Base-by-base conservation (phyloP, 129 eudicot species). In the Pseudognaphalium luteoalbum region DNA sequence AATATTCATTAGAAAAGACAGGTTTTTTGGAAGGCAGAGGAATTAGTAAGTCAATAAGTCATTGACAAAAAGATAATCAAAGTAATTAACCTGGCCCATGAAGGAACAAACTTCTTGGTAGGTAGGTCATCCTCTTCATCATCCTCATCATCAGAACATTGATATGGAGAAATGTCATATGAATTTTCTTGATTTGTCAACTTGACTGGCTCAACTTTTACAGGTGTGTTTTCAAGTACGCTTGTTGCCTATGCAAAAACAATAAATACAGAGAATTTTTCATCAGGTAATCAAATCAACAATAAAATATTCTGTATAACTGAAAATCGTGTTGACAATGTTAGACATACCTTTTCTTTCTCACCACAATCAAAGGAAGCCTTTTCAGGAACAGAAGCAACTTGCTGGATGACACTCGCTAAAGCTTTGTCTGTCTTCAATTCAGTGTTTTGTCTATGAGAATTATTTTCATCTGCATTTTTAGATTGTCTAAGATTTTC, bases 161-260 rank as follows among this genome's bases (percentile, higher is more conserved):
- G 97, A 71, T 91, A 95, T 30, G 99, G 99, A 47, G 99, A 95
- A 74, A 95, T 87, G 35, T 95, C 99, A 73, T 95, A 95, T 39
- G 97, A 89, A 65, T 61, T 77, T 81, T 88, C 96, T 68, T 9
- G 83, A 76, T 68, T 66, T 7, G 82, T 87, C 74, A 69, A 57
- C 64, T 33, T 65, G 37, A 71, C 73, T 17, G 73, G 5, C 22
- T 72, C 70, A 76, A 70, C 82, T 25, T 42, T 82, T 71, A 59
- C 74, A 42, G 84, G 76, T 58, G 93, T 80, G 42, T 22, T 84
- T 57, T 85, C 83, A 71, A 64, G 67, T 50, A 81, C 20, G 60
- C 79, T 78, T 68, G 67, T 76, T 76, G 28, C 80, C 97, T 91
- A 67, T 59, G 33, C 65, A 66, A 50, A 16, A 62, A 70, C 57